Conservation (phyloP, 768 basidiomycete species). For the Pleurotus tuoliensis region DNA sequence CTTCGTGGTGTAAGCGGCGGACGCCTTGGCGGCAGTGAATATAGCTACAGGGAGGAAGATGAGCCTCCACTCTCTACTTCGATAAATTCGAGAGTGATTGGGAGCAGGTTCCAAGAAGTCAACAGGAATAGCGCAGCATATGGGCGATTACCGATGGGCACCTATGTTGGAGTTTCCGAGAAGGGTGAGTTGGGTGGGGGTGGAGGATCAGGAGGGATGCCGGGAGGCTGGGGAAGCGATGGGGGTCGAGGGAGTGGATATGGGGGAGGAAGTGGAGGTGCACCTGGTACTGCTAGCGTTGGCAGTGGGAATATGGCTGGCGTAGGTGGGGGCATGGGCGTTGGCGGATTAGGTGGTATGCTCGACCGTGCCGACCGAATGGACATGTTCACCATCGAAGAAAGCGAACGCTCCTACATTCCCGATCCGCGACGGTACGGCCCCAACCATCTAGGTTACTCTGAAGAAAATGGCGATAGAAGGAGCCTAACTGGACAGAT, state of each 20-base stretch:
- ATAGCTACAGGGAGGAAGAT: constrained; percentile 20
- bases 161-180: constrained; percentile 49
- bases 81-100: constrained; percentile 57
- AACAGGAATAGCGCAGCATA: constrained; percentile 55
- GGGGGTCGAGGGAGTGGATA: neutral
- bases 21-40: constrained; percentile 42
- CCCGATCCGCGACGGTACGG: constrained; percentile 54
- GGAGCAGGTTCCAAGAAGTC: constrained; percentile 71
- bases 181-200: constrained; percentile 35
- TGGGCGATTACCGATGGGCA: constrained; percentile 59
- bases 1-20: constrained; percentile 60
- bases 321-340: constrained; percentile 5
- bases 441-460: constrained; percentile 41
- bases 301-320: constrained; percentile 6
- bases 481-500: constrained; percentile 20
- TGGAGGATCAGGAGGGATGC: neutral
- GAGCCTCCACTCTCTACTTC: constrained; percentile 52
- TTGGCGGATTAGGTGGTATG: constrained; percentile 5
- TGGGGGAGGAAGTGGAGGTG: neutral
- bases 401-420: constrained; percentile 28
- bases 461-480: constrained; percentile 9
- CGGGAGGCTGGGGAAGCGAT: neutral
- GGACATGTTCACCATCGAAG: constrained; percentile 8
- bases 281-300: neutral
- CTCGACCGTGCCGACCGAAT: constrained; percentile 2